Evolutionary conservation across 139 green algal genomes (phyloP).

Genomic region (Microglena sp.): DNA sequence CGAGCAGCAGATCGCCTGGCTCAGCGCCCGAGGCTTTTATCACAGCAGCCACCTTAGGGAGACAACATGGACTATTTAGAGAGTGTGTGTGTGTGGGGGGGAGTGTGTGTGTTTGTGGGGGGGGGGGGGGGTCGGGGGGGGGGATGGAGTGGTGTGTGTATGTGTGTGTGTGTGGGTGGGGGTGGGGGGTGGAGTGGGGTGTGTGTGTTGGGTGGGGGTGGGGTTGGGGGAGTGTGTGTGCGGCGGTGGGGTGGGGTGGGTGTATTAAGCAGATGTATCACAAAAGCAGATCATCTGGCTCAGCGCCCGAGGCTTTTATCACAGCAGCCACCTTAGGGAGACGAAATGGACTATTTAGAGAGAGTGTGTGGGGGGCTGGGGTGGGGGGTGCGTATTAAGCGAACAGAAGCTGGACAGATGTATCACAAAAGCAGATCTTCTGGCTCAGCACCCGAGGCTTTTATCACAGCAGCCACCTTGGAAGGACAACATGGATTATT

Average conservation of each 20-base stretch:
- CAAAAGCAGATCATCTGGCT: constrained; percentile 76
- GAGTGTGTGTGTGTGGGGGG: no score
- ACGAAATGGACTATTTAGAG: not conserved
- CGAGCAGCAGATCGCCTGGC: constrained; percentile 77
- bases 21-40: constrained; percentile 12
- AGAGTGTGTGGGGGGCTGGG: no score
- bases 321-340: constrained; percentile 20
- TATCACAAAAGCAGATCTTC: not conserved
- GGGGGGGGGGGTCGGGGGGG: no score
- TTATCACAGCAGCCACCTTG: constrained; percentile 6
- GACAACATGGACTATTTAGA: not conserved
- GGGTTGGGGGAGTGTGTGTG: not conserved
- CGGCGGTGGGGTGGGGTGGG: no score
- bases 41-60: constrained; percentile 20
- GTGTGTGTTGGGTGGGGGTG: not conserved
- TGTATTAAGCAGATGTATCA: no score
- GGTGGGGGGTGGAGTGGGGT: not conserved
- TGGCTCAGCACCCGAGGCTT: not conserved
- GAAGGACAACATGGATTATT: constrained; percentile 1
- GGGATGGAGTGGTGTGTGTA: no score
- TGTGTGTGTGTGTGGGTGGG: no score
- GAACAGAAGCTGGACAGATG: no score
- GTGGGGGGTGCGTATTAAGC: no score
- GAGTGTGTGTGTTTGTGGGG: no score
- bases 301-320: constrained; percentile 12